Conservation (phyloP, 2,329 filamentous ascomycete species). For the Lizonia empirigonia region DNA sequence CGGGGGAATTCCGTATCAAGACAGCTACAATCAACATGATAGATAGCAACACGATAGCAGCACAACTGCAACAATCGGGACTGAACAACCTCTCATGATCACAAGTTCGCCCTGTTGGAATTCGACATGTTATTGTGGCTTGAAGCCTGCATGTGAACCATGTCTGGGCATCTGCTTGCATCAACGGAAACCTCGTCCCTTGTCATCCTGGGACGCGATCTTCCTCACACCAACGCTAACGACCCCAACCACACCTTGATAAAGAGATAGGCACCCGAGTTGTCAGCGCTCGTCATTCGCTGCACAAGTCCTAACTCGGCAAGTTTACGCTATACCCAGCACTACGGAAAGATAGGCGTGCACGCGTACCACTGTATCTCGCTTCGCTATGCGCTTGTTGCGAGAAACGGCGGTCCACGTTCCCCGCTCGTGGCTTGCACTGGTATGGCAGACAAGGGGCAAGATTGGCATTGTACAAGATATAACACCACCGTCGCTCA, state of each 20-base stretch:
- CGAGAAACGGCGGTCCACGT: slow-evolving; percentile 9
- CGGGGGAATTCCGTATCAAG: slow-evolving; percentile 14
- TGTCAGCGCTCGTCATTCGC: slow-evolving; percentile 11
- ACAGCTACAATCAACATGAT: slow-evolving; percentile 4
- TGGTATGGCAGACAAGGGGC: neutral
- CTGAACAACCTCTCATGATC: neutral
- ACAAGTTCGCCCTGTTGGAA: neutral
- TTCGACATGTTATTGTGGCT: neutral
- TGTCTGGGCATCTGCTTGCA: slow-evolving; percentile 2
- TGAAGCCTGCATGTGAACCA: neutral
- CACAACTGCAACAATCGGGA: neutral
- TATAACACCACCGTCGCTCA: slow-evolving; percentile 10
- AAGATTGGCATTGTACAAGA: slow-evolving; percentile 13
- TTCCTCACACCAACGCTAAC: slow-evolving; percentile 17
- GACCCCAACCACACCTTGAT: slow-evolving; percentile 12
- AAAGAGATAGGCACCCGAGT: slow-evolving; percentile 14
- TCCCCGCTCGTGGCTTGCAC: slow-evolving; percentile 17
- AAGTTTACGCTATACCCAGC: slow-evolving; percentile 15
- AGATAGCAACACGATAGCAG: neutral
- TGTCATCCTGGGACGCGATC: slow-evolving; percentile 1
- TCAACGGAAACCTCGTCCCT: slow-evolving; percentile 2
- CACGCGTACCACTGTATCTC: slow-evolving; percentile 2
- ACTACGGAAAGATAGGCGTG: slow-evolving; percentile 12
- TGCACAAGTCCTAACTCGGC: slow-evolving; percentile 3
- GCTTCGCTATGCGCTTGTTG: slow-evolving; percentile 11